These are phyloP conservation scores for Zalaria obscura DNA, from an alignment of 2,329 filamentous ascomycete species.

Conservation along the genomic window DNA sequence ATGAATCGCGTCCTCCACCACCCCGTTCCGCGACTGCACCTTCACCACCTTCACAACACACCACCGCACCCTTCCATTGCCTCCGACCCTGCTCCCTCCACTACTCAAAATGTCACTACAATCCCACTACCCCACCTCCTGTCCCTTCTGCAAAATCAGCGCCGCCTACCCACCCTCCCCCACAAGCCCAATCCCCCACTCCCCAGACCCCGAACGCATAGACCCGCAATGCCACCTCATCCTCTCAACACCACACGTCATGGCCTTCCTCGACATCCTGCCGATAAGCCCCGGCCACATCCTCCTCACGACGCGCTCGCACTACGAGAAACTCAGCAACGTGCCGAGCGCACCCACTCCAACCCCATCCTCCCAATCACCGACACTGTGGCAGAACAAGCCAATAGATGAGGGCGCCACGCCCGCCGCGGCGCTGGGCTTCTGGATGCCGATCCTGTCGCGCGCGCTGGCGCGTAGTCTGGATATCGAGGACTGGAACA, in stretches of 20 bases:
- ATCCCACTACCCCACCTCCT: slow-evolving; percentile 28
- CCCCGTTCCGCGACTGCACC: too few relatives aligned
- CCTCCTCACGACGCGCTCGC: slow-evolving; percentile 62
- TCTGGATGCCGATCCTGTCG: slow-evolving; percentile 56
- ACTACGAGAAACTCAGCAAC: slow-evolving; percentile 66
- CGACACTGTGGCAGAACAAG: slow-evolving; percentile 4
- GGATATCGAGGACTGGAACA: slow-evolving; percentile 76
- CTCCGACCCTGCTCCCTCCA: neutral
- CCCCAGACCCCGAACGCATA: slow-evolving; percentile 18
- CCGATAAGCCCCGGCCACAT: slow-evolving; percentile 75
- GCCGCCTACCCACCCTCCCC: slow-evolving; percentile 29
- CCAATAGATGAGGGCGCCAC: slow-evolving; percentile 2
- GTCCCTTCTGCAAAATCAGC: slow-evolving; percentile 46
- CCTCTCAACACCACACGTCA: slow-evolving; percentile 59
- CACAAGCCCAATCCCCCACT: slow-evolving; percentile 12
- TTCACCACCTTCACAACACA: too few relatives aligned
- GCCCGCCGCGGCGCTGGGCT: slow-evolving; percentile 19
- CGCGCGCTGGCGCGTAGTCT: slow-evolving; percentile 54
- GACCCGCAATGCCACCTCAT: slow-evolving; percentile 42
- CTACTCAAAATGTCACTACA: slow-evolving; percentile 3
- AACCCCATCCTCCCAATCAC: slow-evolving; percentile 1
- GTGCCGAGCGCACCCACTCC: slow-evolving; percentile 22
- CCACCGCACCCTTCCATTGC: too few relatives aligned
- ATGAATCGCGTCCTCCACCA: too few relatives aligned
- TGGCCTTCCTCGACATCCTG: slow-evolving; percentile 90